Base-by-base conservation (phyloP, 208 protist species). In the Naegleria fowleri region DNA sequence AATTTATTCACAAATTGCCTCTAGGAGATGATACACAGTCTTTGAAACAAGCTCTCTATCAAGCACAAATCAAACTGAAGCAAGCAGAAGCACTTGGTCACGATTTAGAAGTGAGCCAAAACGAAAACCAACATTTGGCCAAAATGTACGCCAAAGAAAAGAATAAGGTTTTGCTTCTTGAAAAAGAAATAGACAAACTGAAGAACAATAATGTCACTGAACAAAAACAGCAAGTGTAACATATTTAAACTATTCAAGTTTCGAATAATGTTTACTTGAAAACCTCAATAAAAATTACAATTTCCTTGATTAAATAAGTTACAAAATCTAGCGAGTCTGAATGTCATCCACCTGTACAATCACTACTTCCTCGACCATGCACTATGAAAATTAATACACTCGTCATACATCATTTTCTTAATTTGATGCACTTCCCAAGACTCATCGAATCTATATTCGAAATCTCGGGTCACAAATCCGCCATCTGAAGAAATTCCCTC, bases 401-500 rank as follows among this genome's bases (percentile, higher is more conserved):
- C 79, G 19, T 85, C 79, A 43, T 85, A 85, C 29, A 85, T 85
- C 79, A 85, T 85, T 43, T 43, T 25, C 75, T 83, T 83, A 40
- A 39, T 39, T 40, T 83, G 9, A 40, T 11, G n/a, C 6, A n/a
- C 33, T 39, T 40, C 33, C 75, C 22, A 83, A 39, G 9, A 38
- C 29, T 83, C 75, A 83, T 83, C 75, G 29, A 40, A 83, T 39
- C 75, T 15, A 29, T 67, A 67, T 67, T 67, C 55, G 22, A 67
- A 67, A 29, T 67, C 55, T 67, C 55, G 4, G 22, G 55, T 67
- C 22, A 67, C 55, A 67, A 67, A 67, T 67, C 55, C 55, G 1
- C 22, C 22, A 29, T 67, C 22, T 4, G 55, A 15, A 48, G 43
- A 48, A 48, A 48, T 48, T 48, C 43, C 43, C 3, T 67, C 55